Conservation (phyloP, 495 filamentous ascomycete species). For the Podospora tetraspora region DNA sequence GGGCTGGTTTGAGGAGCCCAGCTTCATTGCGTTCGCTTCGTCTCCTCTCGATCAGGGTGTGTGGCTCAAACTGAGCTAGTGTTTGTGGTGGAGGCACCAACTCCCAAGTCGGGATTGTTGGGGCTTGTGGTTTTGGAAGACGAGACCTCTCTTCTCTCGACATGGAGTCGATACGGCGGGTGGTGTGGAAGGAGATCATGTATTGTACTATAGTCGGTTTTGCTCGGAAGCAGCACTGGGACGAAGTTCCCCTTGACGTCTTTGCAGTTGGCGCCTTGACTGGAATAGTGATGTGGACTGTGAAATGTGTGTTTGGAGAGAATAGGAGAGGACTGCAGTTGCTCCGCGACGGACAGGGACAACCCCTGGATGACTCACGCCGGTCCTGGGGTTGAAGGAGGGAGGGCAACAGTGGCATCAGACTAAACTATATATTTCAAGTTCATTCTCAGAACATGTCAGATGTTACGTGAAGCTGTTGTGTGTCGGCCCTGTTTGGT, state of each 20-base stretch:
- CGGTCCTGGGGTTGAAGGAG: neutral
- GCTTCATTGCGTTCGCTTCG: neutral
- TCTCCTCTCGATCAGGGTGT: neutral
- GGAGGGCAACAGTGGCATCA: neutral
- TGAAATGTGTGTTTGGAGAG: neutral
- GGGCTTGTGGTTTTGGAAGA: neutral
- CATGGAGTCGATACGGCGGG: neutral
- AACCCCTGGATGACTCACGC: neutral
- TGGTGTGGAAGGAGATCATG: neutral
- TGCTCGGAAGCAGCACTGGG: neutral
- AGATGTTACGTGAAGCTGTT: no score
- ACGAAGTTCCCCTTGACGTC: neutral
- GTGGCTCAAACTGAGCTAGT: neutral
- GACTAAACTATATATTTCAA: neutral
- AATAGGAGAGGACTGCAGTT: neutral
- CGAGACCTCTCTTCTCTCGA: neutral
- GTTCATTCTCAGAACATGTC: no score
- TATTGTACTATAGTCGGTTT: constrained; percentile 12
- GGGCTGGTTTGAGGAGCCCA: neutral
- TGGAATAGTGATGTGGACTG: neutral
- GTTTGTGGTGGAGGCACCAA: neutral
- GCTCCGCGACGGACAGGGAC: neutral
- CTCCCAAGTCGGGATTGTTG: neutral
- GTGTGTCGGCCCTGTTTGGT: no score
- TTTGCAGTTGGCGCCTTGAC: neutral